phyloP scores from a whole-genome alignment of 176 grass and related monocot genomes.

The Chrysopogon serrulatus region DNA sequence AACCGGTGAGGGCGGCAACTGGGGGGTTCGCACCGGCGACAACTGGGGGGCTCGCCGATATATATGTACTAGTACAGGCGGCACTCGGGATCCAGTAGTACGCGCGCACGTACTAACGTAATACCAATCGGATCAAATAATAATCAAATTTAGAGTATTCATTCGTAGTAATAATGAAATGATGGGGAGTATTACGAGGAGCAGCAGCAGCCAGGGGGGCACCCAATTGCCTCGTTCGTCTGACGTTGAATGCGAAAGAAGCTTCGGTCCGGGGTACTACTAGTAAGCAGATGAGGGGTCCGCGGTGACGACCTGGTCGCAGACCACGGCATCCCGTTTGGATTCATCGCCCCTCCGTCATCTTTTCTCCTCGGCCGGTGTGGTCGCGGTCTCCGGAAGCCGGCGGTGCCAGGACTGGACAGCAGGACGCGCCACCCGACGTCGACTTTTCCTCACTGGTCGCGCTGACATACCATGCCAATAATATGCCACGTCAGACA shows the following conservation, averaged over 20 bases:
- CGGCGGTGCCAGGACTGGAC: too few relatives aligned
- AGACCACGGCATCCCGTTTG: too few relatives aligned
- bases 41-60: neutral
- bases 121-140: neutral
- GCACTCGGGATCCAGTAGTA: neutral
- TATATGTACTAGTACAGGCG: neutral
- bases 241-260: too few relatives aligned
- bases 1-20: slow-evolving; percentile 21
- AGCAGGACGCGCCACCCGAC: neutral
- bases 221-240: too few relatives aligned
- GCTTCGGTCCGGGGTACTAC: too few relatives aligned
- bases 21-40: neutral
- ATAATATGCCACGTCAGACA: neutral
- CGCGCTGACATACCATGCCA: too few relatives aligned
- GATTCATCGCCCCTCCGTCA: too few relatives aligned
- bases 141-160: neutral
- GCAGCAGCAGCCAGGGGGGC: too few relatives aligned
- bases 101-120: neutral
- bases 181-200: neutral
- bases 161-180: neutral
- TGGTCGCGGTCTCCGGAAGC: too few relatives aligned
- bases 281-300: too few relatives aligned
- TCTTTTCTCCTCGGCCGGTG: too few relatives aligned
- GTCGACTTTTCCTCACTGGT: neutral
- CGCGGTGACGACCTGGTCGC: too few relatives aligned